Evolutionary conservation across 345 rosid species (phyloP).

Genomic region (Fremontodendron californicum): DNA sequence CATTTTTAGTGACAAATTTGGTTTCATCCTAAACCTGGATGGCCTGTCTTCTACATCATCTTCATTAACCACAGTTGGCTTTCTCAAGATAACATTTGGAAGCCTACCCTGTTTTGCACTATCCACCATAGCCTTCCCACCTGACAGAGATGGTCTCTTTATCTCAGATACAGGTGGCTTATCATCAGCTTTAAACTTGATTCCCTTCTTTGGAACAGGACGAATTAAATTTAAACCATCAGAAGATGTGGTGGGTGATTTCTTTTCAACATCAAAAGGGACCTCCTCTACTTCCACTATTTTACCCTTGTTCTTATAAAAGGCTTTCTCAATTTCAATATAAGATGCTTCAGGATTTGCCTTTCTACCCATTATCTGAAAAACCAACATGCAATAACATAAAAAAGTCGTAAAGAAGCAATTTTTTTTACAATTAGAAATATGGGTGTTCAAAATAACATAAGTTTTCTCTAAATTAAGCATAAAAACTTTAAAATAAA

Average conservation of each 20-base stretch:
- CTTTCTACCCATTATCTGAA: constrained; percentile 76
- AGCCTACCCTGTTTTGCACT: constrained; percentile 37
- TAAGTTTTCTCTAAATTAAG: not conserved
- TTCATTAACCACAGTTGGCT: constrained; percentile 53
- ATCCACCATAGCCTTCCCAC: constrained; percentile 37
- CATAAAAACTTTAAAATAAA: not conserved
- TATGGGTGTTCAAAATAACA: not conserved
- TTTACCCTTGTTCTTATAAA: constrained; percentile 74
- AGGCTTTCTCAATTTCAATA: constrained; percentile 72
- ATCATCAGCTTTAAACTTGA: constrained; percentile 43
- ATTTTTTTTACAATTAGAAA: not conserved
- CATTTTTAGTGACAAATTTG: constrained; percentile 68
- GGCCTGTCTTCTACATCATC: constrained; percentile 52
- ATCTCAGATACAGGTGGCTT: constrained; percentile 32
- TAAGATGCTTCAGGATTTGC: constrained; percentile 71
- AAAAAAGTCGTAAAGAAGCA: not conserved
- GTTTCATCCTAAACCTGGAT: constrained; percentile 53
- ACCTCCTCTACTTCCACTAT: constrained; percentile 48
- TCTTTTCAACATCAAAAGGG: constrained; percentile 60
- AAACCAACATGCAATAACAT: constrained; percentile 8
- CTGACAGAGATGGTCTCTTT: constrained; percentile 39
- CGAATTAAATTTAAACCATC: constrained; percentile 65
- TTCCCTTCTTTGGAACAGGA: constrained; percentile 69
- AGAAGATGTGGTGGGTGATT: constrained; percentile 26
- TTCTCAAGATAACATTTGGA: constrained; percentile 85